Base-by-base conservation (phyloP, 2,329 filamentous ascomycete genomes). In the Magnaporthiopsis rhizophila region DNA sequence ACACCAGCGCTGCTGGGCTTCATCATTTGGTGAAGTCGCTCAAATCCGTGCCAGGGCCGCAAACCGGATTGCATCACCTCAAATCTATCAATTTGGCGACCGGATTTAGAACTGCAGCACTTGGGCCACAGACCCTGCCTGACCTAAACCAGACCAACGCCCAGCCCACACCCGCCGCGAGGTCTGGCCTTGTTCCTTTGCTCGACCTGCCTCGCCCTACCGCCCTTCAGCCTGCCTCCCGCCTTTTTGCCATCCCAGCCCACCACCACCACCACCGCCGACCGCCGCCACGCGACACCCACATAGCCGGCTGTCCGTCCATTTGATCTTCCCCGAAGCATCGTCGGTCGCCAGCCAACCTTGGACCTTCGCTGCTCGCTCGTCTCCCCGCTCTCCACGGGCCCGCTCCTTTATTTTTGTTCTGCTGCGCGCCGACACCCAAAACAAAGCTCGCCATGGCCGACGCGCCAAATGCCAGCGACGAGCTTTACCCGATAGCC, bases 401-500 rank as follows among this genome's bases (percentile, higher is more conserved):
- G 50, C 38, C 61, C 26, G 36, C 60, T 58, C 32, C 60, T 61
- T 38, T 32, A 26, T 32, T 34, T 21, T 32, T 63, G 24, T 58
- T 36, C 13, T 57, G 24, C 61, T 61, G 59, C 59, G 28, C 32
- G 21, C 34, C 63, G 18, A 64, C 59, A 30, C 28, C 59, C 62
- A 32, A 57, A 32, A 36, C 61, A 62, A 67, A 73, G 74, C 77
- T 80, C 85, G 84, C 78, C 78, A 98, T 98, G 94, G 92, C 86
- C 80, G 86, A 97, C 81, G 89, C 89, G 80, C 85, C 89, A 78
- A 91, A 89, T 80, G 88, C 94, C 83, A 96, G 89, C 79, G 95
- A 99, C 81, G 96, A 98, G 88, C 92, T 99, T 74, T 99, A 98
- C 80, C 95, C 95, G 77, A 99, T 99, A 83, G 95, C 96, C 75